These are phyloP conservation scores for Epichloe gansuensis DNA, from an alignment of 2,329 filamentous ascomycete genomes.

Conservation along the genomic window DNA sequence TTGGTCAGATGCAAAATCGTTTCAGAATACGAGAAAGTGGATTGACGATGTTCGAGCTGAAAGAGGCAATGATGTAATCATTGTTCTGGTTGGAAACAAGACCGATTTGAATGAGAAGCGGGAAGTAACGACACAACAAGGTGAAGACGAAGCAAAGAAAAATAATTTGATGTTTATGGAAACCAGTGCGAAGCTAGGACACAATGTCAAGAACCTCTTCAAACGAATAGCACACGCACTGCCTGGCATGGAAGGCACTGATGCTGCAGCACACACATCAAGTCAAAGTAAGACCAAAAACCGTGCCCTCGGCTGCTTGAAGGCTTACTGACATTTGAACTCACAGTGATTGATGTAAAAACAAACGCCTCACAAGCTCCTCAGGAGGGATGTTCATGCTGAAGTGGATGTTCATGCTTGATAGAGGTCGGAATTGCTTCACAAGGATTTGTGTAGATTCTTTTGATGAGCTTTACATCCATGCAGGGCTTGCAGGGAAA, in stretches of 20 bases:
- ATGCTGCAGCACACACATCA: conserved; percentile 58
- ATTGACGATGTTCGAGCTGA: conserved; percentile 96
- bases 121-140: conserved; percentile 90
- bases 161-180: conserved; percentile 98
- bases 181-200: conserved; percentile 92
- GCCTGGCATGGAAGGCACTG: conserved; percentile 91
- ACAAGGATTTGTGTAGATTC: not conserved
- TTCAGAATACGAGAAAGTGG: conserved; percentile 99
- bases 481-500: not conserved
- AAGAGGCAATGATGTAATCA: conserved; percentile 96
- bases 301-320: not conserved
- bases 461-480: not conserved
- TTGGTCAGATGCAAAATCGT: conserved; percentile 69
- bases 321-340: conserved; percentile 11
- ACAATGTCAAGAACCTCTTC: conserved; percentile 97
- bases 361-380: conserved; percentile 58
- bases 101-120: conserved; percentile 97
- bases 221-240: conserved; percentile 96
- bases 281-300: conserved; percentile 57
- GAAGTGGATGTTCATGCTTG: conserved; percentile 6
- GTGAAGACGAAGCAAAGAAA: conserved; percentile 96
- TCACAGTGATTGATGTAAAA: conserved; percentile 81
- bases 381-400: conserved; percentile 56
- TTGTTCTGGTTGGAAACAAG: conserved; percentile 97
- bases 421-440: not conserved